These are phyloP conservation scores for Candida schatavii DNA, from an alignment of 805 yeast genomes.

Conservation along the genomic window DNA sequence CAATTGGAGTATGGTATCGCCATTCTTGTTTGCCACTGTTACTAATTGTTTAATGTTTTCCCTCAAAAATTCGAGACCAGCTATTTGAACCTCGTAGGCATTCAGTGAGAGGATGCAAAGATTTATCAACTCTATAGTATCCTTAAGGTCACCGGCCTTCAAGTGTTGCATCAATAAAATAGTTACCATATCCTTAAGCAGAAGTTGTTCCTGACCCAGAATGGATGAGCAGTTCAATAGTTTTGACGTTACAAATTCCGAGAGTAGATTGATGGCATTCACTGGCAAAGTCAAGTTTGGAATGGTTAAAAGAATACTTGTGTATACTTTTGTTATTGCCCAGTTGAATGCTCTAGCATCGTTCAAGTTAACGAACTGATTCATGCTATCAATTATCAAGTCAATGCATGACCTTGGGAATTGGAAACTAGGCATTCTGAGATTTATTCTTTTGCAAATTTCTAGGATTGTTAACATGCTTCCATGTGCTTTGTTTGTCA, in stretches of 20 bases:
- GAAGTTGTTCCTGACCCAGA: conserved; percentile 49
- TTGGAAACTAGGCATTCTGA: not conserved
- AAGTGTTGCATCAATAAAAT: conserved; percentile 25
- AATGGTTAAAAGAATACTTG: conserved; percentile 14
- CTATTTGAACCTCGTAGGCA: conserved; percentile 44
- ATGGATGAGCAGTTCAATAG: too few relatives aligned
- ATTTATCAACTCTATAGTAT: conserved; percentile 23
- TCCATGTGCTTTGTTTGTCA: conserved; percentile 57
- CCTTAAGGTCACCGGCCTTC: conserved; percentile 9
- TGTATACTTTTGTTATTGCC: conserved; percentile 32
- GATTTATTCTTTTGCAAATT: conserved; percentile 11
- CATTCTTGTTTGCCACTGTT: not conserved
- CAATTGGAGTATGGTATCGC: not conserved
- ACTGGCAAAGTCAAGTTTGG: not conserved
- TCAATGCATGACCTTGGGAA: conserved; percentile 6
- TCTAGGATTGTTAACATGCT: conserved; percentile 41
- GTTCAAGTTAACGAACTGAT: conserved; percentile 3
- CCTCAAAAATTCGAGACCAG: conserved; percentile 34
- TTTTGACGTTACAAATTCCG: too few relatives aligned
- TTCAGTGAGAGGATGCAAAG: conserved; percentile 34
- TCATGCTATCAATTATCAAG: conserved; percentile 27
- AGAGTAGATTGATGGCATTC: not conserved
- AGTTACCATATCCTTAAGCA: conserved; percentile 29
- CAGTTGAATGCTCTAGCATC: conserved; percentile 6
- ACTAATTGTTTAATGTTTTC: not conserved